Evolutionary conservation across 306 rosid species (phyloP), one percentile per base, ranked within the genome.

Genomic region (Gillenia trifoliata): DNA sequence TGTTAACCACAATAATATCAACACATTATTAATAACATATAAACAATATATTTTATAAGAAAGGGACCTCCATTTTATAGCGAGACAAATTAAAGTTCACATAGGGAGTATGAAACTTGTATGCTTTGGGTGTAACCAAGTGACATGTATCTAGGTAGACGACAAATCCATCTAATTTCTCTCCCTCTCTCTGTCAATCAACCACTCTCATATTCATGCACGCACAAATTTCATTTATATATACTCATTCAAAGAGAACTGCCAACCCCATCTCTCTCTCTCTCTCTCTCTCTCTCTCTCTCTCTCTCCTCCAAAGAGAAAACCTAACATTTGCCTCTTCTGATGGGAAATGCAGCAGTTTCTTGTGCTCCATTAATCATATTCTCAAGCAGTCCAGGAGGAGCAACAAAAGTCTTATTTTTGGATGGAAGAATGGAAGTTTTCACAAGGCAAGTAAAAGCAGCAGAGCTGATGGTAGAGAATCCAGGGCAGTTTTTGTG

Each of bases 301-400:
- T 26, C 38, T 65, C 31, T 41, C 64, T 23, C 9, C 29, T 23
- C 64, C 17, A 57, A 54, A 22, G 11, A 20, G 12, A 3, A 55
- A 20, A 22, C 11, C 26, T 55, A 22, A 15, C 61, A 23, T 55
- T 55, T 55, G 61, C 16, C 29, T 59, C 29, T 22, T 19, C 77
- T 77, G 56, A 89, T 93, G 97, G 98, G 98, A 6, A 93, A 91
- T 31, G 90, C 84, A 25, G 84, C 81, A 25, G 83, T 87, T 60
- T 93, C 92, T 34, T 89, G 97, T 61, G 86, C 88, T 52, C 96
- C 92, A 63, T 73, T 84, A 40, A 70, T 66, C 57, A 71, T n/a
- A 0, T 20, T 56, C 54, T 61, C 85, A 52, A 83, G 65, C 75
- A 47, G 60, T 38, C 60, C 60, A 54, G 9, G 61, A 50, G 86